phyloP scores from a whole-genome alignment of 257 asterid species.

The Petunia secreta region DNA sequence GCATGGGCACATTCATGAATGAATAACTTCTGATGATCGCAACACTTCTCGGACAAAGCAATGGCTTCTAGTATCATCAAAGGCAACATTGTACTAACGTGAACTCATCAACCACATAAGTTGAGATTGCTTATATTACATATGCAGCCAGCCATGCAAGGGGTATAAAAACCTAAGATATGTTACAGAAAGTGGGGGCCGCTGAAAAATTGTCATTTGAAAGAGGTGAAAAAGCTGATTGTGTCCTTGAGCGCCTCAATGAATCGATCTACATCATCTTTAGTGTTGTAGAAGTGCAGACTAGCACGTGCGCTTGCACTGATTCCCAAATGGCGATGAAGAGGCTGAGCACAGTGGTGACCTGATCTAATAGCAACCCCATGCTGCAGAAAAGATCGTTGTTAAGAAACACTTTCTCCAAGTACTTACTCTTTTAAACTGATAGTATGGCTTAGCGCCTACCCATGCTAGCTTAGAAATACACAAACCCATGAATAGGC shows the following conservation, averaged over 20 bases:
- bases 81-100: not conserved
- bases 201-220: conserved; percentile 40
- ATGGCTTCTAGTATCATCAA: not conserved
- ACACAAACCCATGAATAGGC: not conserved
- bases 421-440: not conserved
- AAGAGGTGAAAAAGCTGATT: conserved; percentile 62
- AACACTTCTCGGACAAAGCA: not conserved
- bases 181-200: not conserved
- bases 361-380: conserved; percentile 91
- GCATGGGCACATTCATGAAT: no score
- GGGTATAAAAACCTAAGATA: not conserved
- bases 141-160: not conserved
- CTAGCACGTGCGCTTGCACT: conserved; percentile 91
- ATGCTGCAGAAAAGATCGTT: conserved; percentile 53
- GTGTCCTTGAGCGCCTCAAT: conserved; percentile 74
- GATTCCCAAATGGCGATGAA: conserved; percentile 78
- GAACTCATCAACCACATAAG: not conserved
- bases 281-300: conserved; percentile 90
- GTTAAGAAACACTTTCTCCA: not conserved
- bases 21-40: no score
- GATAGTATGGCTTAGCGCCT: no score
- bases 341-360: conserved; percentile 97
- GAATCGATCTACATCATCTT: conserved; percentile 80
- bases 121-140: not conserved
- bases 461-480: not conserved